These are phyloP conservation scores for Curvularia eragrostidis DNA, from an alignment of 2,329 filamentous ascomycete species.

Conservation along the genomic window DNA sequence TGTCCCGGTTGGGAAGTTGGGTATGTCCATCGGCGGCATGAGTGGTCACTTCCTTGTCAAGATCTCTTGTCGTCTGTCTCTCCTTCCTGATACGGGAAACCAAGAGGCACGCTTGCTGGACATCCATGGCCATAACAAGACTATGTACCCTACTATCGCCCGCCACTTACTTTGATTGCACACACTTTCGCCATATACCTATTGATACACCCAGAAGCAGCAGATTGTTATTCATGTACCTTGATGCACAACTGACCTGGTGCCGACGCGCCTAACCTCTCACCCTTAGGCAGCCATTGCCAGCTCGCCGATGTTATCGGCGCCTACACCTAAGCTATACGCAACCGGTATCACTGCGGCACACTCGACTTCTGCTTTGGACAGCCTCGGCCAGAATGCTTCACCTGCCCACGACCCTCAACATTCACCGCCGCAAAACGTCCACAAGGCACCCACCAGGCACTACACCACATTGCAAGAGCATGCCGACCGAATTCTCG, in stretches of 20 bases:
- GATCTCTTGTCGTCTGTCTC: slow-evolving; percentile 32
- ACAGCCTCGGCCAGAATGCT: slow-evolving; percentile 5
- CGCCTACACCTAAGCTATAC: slow-evolving; percentile 9
- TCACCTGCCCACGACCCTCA: slow-evolving; percentile 10
- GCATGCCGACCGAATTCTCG: slow-evolving; percentile 29
- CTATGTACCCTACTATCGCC: slow-evolving; percentile 9
- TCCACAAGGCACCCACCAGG: slow-evolving; percentile 16
- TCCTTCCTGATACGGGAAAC: slow-evolving; percentile 35
- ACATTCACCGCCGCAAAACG: slow-evolving; percentile 4
- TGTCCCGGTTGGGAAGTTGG: slow-evolving; percentile 30
- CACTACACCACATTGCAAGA: slow-evolving; percentile 38
- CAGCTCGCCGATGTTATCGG: slow-evolving; percentile 24
- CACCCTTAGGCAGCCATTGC: slow-evolving; percentile 13
- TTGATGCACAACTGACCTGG: slow-evolving; percentile 23
- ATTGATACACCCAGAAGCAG: slow-evolving; percentile 2
- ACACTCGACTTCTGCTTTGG: slow-evolving; percentile 6
- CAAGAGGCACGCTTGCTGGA: slow-evolving; percentile 21
- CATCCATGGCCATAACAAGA: slow-evolving; percentile 20
- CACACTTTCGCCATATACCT: slow-evolving; percentile 6
- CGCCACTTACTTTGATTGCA: slow-evolving; percentile 9
- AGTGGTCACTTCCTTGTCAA: slow-evolving; percentile 29
- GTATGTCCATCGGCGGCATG: slow-evolving; percentile 21
- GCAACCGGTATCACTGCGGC: slow-evolving; percentile 14
- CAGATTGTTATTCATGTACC: neutral
- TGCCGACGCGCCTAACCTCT: slow-evolving; percentile 16